Percentiles rank a stretch among this genome's conserved stretches.
These are phyloP conservation scores for Urtica urens DNA, from an alignment of 306 rosid species.

Conservation along the genomic window DNA sequence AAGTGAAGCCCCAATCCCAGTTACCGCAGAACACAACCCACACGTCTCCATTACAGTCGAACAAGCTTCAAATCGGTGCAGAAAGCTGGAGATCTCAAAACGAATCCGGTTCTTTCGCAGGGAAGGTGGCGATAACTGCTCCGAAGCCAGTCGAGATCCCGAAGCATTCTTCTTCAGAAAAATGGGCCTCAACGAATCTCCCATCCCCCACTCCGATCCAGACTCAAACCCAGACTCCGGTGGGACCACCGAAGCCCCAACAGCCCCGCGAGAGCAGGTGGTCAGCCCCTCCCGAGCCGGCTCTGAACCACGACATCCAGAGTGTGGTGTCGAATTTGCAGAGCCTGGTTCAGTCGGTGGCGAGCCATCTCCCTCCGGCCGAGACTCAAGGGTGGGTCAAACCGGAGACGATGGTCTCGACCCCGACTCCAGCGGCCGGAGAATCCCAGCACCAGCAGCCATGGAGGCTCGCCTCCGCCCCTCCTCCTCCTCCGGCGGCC, in stretches of 20 bases:
- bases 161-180: constrained; percentile 41
- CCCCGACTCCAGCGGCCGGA: constrained; percentile 23
- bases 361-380: constrained; percentile 27
- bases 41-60: constrained; percentile 28
- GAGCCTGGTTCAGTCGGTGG: constrained; percentile 36
- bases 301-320: constrained; percentile 37
- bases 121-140: constrained; percentile 37
- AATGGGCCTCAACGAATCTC: constrained; percentile 66
- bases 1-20: constrained; percentile 45
- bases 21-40: constrained; percentile 37
- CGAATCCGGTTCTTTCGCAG: constrained; percentile 26
- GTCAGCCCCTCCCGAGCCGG: constrained; percentile 36
- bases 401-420: constrained; percentile 29
- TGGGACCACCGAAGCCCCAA: constrained; percentile 39
- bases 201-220: constrained; percentile 93
- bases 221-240: constrained; percentile 35
- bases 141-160: constrained; percentile 50
- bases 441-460: constrained; percentile 43
- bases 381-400: constrained; percentile 59
- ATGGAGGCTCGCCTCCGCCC: constrained; percentile 41
- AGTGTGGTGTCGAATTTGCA: constrained; percentile 51
- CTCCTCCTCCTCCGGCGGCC: no score
- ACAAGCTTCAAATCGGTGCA: constrained; percentile 40
- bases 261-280: constrained; percentile 48
- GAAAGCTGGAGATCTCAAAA: constrained; percentile 49